Conservation (phyloP, 2,329 filamentous ascomycete species). For the Trichophyton schoenleinii region DNA sequence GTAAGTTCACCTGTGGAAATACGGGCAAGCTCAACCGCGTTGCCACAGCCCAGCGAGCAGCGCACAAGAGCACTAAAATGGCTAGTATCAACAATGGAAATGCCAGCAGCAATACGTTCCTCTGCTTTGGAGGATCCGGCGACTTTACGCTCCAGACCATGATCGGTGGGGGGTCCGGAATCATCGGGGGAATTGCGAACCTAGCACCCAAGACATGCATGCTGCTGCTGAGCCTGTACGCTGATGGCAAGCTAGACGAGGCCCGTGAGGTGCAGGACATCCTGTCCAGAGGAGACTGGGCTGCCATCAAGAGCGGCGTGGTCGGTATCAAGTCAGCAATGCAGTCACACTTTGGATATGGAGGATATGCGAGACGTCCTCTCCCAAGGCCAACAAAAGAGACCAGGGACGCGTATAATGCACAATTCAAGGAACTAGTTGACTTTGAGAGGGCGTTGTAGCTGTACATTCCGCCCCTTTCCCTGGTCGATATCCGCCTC, state of each 20-base stretch:
- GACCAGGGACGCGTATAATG: slow-evolving; percentile 91
- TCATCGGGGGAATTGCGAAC: slow-evolving; percentile 61
- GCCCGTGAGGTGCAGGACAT: slow-evolving; percentile 53
- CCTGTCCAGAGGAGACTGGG: slow-evolving; percentile 57
- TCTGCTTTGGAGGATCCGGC: slow-evolving; percentile 59
- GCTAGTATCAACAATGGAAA: not conserved
- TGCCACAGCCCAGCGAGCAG: slow-evolving; percentile 8
- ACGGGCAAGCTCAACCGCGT: slow-evolving; percentile 81
- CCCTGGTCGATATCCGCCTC: not conserved
- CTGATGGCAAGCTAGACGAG: slow-evolving; percentile 46
- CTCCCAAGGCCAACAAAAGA: slow-evolving; percentile 46
- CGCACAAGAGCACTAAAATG: not conserved
- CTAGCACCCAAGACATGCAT: slow-evolving; percentile 55
- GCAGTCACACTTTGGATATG: slow-evolving; percentile 52
- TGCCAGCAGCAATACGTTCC: slow-evolving; percentile 34
- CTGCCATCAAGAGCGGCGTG: slow-evolving; percentile 55
- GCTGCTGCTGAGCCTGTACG: slow-evolving; percentile 47
- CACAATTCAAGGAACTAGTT: slow-evolving; percentile 60
- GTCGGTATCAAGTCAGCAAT: slow-evolving; percentile 56
- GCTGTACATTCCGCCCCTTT: not conserved
- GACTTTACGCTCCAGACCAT: slow-evolving; percentile 63
- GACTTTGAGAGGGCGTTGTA: slow-evolving; percentile 14
- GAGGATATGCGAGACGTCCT: slow-evolving; percentile 48
- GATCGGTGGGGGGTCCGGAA: slow-evolving; percentile 56
- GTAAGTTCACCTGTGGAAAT: slow-evolving; percentile 86